A percentile compares a stretch with the other conserved stretches of the same genome.
These are phyloP conservation scores for Senna siamea DNA, from an alignment of 306 rosid genomes.

Conservation along the genomic window DNA sequence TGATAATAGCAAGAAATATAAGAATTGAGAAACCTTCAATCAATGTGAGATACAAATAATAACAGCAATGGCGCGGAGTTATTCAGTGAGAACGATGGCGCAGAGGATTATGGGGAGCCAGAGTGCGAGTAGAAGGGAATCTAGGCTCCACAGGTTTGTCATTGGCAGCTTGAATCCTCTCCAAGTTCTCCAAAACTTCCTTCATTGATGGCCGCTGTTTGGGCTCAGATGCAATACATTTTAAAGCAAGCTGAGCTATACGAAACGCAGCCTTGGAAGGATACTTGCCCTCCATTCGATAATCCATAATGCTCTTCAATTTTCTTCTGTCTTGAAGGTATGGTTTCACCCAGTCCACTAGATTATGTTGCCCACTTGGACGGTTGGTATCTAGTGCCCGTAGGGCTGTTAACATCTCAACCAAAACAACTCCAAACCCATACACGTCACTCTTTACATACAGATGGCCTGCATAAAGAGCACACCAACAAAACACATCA, in stretches of 20 bases:
- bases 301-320: conserved; percentile 77
- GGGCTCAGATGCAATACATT: conserved; percentile 79
- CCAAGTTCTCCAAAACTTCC: conserved; percentile 61
- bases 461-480: conserved; percentile 68
- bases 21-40: too few species aligned
- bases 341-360: conserved; percentile 87
- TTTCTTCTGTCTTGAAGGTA: conserved; percentile 67
- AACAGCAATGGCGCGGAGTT: neutral
- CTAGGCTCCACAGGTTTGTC: conserved; percentile 55
- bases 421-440: conserved; percentile 91
- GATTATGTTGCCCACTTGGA: conserved; percentile 65
- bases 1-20: too few species aligned
- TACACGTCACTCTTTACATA: conserved; percentile 91
- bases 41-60: neutral
- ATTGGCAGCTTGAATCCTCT: conserved; percentile 59
- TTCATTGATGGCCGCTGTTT: conserved; percentile 87
- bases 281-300: conserved; percentile 64
- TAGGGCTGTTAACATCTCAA: conserved; percentile 78
- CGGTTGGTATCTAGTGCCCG: conserved; percentile 78
- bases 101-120: conserved; percentile 41
- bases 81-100: conserved; percentile 55
- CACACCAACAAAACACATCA: too few species aligned
- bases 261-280: conserved; percentile 83
- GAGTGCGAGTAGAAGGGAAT: conserved; percentile 36
- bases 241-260: conserved; percentile 72